A percentile compares a stretch with the other conserved stretches of the same genome.
Evolutionary conservation across 2,329 filamentous ascomycete species (phyloP).

Genomic region (Chaetomiaceae sp.): DNA sequence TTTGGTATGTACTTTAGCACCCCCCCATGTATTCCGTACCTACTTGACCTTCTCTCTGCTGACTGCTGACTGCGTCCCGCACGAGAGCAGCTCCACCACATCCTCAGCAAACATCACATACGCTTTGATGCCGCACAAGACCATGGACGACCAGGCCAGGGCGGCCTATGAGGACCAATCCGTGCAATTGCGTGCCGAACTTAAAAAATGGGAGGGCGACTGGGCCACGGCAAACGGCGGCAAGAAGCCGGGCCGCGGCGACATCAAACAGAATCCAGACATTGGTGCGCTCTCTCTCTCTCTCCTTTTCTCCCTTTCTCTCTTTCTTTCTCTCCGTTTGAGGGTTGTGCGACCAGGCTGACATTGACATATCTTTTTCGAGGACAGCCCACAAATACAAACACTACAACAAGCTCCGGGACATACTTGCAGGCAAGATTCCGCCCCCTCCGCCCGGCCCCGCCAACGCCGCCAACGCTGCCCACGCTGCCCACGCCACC

Average conservation of each 20-base stretch:
- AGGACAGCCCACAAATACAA: conserved; percentile 68
- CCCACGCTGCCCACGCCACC: too few relatives aligned
- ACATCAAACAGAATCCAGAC: conserved; percentile 67
- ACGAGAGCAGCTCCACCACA: neutral
- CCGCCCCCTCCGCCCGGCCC: conserved; percentile 33
- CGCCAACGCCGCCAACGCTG: conserved; percentile 29
- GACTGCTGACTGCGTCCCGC: too few relatives aligned
- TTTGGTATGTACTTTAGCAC: neutral
- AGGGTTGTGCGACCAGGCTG: neutral
- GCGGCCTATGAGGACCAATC: conserved; percentile 47
- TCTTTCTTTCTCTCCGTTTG: neutral
- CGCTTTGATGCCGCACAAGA: conserved; percentile 5
- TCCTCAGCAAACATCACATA: neutral
- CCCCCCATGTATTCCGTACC: too few relatives aligned
- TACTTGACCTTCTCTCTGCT: too few relatives aligned
- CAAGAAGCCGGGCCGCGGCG: conserved; percentile 65
- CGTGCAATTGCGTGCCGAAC: conserved; percentile 57
- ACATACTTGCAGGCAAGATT: conserved; percentile 53
- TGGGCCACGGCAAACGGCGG: conserved; percentile 61
- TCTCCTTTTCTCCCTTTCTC: too few relatives aligned
- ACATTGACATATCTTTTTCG: neutral
- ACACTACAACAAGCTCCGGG: conserved; percentile 64
- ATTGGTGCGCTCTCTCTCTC: conserved; percentile 53
- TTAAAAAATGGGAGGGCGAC: conserved; percentile 70
- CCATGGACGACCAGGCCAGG: conserved; percentile 46